phyloP scores from a whole-genome alignment of 108 stramenopile genomes.

The Nitzschia sp. region DNA sequence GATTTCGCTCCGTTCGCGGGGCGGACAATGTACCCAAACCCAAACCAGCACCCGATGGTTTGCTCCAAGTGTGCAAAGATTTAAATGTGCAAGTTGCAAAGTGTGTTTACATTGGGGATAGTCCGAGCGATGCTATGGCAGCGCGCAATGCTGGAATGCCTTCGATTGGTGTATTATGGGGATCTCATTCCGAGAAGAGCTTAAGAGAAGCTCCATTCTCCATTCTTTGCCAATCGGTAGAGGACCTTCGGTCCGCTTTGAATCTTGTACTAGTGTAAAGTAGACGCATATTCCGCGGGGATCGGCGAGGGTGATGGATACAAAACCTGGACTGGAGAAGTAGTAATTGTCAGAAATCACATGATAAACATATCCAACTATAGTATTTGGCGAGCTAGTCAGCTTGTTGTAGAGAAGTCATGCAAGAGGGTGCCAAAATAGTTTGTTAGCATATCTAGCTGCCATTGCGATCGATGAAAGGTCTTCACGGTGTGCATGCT shows the following conservation, averaged over 20 bases:
- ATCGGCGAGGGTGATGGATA: no score
- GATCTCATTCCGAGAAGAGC: slow-evolving; percentile 62
- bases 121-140: slow-evolving; percentile 75
- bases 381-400: no score
- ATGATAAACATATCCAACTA: no score
- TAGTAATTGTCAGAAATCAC: no score
- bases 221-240: slow-evolving; percentile 47
- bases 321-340: no score
- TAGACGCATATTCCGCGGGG: background rate
- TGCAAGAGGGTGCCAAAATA: no score
- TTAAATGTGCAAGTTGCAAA: slow-evolving; percentile 56
- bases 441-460: no score
- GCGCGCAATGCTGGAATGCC: slow-evolving; percentile 67
- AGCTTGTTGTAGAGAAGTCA: no score
- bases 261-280: slow-evolving; percentile 5
- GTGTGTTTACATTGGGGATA: slow-evolving; percentile 82
- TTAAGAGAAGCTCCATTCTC: slow-evolving; percentile 64
- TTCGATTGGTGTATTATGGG: slow-evolving; percentile 82
- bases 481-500: no score
- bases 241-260: slow-evolving; percentile 47
- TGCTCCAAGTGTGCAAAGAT: slow-evolving; percentile 63
- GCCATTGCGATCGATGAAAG: no score
- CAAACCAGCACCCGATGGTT: slow-evolving; percentile 78
- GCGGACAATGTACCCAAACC: slow-evolving; percentile 79
- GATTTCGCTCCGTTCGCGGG: slow-evolving; percentile 75